These are phyloP conservation scores for Fusarium subtropicale DNA, from an alignment of 2,329 filamentous ascomycete genomes.

Conservation along the genomic window DNA sequence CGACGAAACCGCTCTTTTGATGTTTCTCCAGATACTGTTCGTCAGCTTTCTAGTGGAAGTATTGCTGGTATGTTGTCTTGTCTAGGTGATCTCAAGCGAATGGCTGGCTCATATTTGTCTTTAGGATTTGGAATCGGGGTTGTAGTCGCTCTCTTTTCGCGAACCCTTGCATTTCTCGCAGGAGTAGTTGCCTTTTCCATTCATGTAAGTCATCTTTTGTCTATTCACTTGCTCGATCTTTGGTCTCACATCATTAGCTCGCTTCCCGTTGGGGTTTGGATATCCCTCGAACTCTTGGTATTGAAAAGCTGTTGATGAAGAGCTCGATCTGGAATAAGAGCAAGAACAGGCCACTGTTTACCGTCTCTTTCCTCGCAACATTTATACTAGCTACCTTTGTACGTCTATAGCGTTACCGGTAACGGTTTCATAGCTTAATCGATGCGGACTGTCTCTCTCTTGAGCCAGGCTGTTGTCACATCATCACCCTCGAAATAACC, in stretches of 20 bases:
- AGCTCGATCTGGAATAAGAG: slow-evolving; percentile 62
- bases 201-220: slow-evolving; percentile 62
- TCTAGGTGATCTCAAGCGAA: not conserved
- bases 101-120: not conserved
- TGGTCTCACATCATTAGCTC: slow-evolving; percentile 50
- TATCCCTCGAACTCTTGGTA: slow-evolving; percentile 52
- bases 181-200: slow-evolving; percentile 72
- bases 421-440: slow-evolving; percentile 34
- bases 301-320: slow-evolving; percentile 53
- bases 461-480: slow-evolving; percentile 81
- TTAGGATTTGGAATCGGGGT: slow-evolving; percentile 73
- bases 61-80: slow-evolving; percentile 57
- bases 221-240: not conserved
- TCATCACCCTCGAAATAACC: slow-evolving; percentile 79
- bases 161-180: slow-evolving; percentile 74
- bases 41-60: slow-evolving; percentile 66
- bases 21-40: slow-evolving; percentile 52
- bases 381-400: slow-evolving; percentile 72
- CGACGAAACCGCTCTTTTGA: slow-evolving; percentile 32
- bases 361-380: slow-evolving; percentile 76
- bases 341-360: slow-evolving; percentile 71
- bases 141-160: slow-evolving; percentile 76
- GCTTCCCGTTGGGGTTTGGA: slow-evolving; percentile 59
- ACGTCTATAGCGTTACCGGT: slow-evolving; percentile 57
- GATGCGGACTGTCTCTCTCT: slow-evolving; percentile 82